Evolutionary conservation across 2,329 filamentous ascomycete genomes (phyloP).

Genomic region (Colletotrichum eleusines): DNA sequence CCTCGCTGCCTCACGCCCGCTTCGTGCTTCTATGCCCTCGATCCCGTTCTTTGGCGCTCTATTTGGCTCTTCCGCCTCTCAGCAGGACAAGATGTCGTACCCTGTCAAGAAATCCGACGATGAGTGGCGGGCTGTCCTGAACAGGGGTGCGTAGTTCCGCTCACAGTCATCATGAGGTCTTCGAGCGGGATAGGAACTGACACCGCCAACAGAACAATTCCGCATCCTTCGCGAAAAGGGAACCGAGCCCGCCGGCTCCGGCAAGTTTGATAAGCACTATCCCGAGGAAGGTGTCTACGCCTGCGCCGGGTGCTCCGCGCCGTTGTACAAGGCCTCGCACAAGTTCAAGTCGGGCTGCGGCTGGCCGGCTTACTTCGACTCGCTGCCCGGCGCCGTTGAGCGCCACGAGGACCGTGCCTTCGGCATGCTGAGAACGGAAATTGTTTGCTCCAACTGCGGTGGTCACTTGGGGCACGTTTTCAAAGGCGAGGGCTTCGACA

Average conservation of each 20-base stretch:
- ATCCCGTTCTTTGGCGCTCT: conserved; percentile 84
- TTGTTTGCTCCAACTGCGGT: conserved; percentile 93
- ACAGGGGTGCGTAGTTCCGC: conserved; percentile 54
- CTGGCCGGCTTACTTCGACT: conserved; percentile 98
- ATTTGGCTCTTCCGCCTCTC: conserved; percentile 73
- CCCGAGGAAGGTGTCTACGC: conserved; percentile 82
- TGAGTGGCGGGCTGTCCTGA: conserved; percentile 92
- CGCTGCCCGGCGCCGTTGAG: conserved; percentile 88
- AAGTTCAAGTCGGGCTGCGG: conserved; percentile 98
- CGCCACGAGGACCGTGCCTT: conserved; percentile 81
- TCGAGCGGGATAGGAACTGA: conserved; percentile 28
- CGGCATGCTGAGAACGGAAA: conserved; percentile 91
- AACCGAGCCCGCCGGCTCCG: conserved; percentile 84
- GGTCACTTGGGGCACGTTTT: conserved; percentile 93
- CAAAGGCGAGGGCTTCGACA: conserved; percentile 86
- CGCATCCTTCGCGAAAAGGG: conserved; percentile 92
- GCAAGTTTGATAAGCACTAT: conserved; percentile 89
- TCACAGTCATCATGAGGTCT: not conserved
- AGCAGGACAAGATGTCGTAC: conserved; percentile 73
- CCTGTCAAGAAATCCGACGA: conserved; percentile 84
- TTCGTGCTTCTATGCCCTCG: conserved; percentile 74
- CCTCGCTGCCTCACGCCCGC: conserved; percentile 42
- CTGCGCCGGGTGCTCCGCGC: conserved; percentile 87
- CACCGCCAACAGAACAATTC: conserved; percentile 82
- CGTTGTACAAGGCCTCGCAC: conserved; percentile 91